Base-by-base conservation (phyloP, 2,329 filamentous ascomycete genomes). In the Eurotiales sp. region DNA sequence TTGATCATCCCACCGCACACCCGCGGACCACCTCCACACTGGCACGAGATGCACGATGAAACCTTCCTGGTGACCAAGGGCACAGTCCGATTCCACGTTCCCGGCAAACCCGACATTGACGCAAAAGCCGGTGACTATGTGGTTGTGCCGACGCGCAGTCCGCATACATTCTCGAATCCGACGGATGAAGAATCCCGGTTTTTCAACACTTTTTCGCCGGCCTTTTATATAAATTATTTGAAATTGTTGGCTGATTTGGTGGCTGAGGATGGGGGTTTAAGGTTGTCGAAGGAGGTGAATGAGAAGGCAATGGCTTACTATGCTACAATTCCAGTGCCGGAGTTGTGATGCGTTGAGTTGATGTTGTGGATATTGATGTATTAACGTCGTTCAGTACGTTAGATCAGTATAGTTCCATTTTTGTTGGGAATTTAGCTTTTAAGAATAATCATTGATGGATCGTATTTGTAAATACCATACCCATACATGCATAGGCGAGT, bases 21-120 rank as follows among this genome's bases (percentile, higher is more conserved):
- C 11, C 22, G 22, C 1, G 77, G 76, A 1, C 76, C 77, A 1
- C 74, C 74, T 39, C 68, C 73, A 1, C 75, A 79, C 61, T 81
- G 74, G 74, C 76, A 81, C 58, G 74, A 80, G 58, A 80, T 80
- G 78, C 77, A 83, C 64, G 78, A 83, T 56, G 74, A 79, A 65
- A 80, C 76, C 7, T 82, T 82, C 65, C 23, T 47, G 8, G 6
- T 46, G 14, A 46, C 34, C 22, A 64, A 74, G 49, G 79, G 79
- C 5, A 73, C 64, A 2, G 68, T 81, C 17, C 73, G 77, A 36
- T 81, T 81, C 63, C 75, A 78, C 57, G 70, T 72, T 11, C 73
- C 74, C 0, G 68, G 11, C 3, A 36, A 36, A 36, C 32, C 32
- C 3, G 60, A 69, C 55, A 61, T 78, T 47, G 77, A 81, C 53